A percentile compares a stretch with the other conserved stretches of the same genome.
Evolutionary conservation across 306 rosid genomes (phyloP).

Genomic region (Lotus japonicus): DNA sequence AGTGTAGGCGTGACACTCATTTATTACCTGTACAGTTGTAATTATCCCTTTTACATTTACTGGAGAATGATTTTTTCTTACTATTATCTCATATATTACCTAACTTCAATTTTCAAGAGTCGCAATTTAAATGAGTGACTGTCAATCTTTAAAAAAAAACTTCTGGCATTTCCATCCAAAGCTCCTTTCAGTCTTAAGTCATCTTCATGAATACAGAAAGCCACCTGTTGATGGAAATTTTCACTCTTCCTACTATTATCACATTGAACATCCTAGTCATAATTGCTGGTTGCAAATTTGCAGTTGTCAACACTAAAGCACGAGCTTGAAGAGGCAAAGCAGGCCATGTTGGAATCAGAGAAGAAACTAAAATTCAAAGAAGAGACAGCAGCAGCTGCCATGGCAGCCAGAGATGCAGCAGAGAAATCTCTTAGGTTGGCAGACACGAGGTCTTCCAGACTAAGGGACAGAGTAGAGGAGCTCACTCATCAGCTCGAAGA

Average conservation of each 20-base stretch:
- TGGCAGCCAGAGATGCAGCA: conserved; percentile 99
- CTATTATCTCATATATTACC: background rate
- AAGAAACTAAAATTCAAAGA: conserved; percentile 92
- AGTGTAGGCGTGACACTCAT: no score
- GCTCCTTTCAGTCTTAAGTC: no score
- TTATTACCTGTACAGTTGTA: background rate
- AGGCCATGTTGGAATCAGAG: conserved; percentile 64
- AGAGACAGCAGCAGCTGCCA: conserved; percentile 94
- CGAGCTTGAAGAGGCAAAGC: conserved; percentile 90
- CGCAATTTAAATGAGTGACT: no score
- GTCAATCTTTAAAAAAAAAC: no score
- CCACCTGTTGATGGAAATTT: background rate
- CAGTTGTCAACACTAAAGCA: conserved; percentile 72
- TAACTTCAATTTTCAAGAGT: no score
- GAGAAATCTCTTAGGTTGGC: conserved; percentile 89
- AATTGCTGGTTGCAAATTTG: conserved; percentile 29
- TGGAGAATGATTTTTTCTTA: background rate
- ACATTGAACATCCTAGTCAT: conserved; percentile 14
- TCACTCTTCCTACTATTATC: background rate
- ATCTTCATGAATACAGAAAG: background rate
- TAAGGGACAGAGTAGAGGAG: conserved; percentile 86
- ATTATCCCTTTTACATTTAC: background rate
- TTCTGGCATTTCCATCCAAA: no score
- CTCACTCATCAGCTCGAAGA: conserved; percentile 88
- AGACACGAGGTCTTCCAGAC: conserved; percentile 82